Evolutionary conservation across 805 yeast species (phyloP).

Genomic region (Pichia rugopelliculosa): DNA sequence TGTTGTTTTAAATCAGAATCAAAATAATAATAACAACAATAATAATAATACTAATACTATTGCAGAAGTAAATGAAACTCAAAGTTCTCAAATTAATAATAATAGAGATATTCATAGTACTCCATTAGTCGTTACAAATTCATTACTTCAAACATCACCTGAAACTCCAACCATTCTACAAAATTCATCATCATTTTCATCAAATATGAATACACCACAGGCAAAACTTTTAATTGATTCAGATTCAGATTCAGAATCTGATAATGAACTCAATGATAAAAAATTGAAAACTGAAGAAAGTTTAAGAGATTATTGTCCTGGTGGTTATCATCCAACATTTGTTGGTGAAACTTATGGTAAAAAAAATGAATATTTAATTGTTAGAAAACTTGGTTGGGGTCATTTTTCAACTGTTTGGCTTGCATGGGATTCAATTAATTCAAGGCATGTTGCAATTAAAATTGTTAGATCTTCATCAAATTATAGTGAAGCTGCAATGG

Average conservation of each 20-base stretch:
- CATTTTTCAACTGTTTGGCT: slow-evolving; percentile 70
- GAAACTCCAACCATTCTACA: no score
- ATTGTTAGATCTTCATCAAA: slow-evolving; percentile 47
- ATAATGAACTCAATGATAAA: slow-evolving; percentile 16
- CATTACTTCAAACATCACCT: not conserved
- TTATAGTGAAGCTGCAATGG: slow-evolving; percentile 57
- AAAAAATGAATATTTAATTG: slow-evolving; percentile 37
- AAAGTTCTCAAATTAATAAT: not conserved
- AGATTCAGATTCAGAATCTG: slow-evolving; percentile 19
- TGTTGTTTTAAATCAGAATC: no score
- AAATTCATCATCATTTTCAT: not conserved
- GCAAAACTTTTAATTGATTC: slow-evolving; percentile 2
- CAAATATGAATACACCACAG: not conserved
- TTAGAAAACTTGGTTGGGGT: slow-evolving; percentile 64
- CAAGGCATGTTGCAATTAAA: slow-evolving; percentile 52
- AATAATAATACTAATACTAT: not conserved
- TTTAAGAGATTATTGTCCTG: slow-evolving; percentile 44
- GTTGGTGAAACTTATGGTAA: slow-evolving; percentile 48
- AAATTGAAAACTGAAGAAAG: slow-evolving; percentile 40
- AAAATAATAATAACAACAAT: no score
- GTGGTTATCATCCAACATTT: slow-evolving; percentile 60
- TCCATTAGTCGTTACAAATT: not conserved
- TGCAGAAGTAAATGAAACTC: not conserved
- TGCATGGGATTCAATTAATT: slow-evolving; percentile 34
- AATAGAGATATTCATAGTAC: not conserved